Conservation (phyloP, 352 stramenopile species). For the Globisporangium cederbergense region DNA sequence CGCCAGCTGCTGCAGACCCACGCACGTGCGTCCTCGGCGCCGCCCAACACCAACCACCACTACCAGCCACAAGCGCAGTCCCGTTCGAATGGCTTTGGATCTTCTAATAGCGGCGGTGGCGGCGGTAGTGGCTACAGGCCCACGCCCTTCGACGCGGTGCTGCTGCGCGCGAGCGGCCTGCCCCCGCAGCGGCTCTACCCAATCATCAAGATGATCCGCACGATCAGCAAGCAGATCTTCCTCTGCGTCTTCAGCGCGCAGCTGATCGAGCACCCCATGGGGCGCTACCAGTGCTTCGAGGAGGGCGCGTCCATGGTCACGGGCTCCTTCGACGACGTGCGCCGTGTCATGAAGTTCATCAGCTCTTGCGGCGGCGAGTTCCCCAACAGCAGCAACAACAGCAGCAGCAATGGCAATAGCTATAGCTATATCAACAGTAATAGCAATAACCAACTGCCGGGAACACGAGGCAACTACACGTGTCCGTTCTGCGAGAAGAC, state of each 20-base stretch:
- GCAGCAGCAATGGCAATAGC: conserved; percentile 5
- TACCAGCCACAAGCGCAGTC: conserved; percentile 18
- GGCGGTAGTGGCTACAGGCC: background rate
- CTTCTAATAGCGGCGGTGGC: background rate
- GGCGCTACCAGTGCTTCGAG: conserved; percentile 74
- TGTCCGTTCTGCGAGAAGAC: conserved; percentile 76
- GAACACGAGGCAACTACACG: conserved; percentile 25
- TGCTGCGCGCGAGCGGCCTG: conserved; percentile 62
- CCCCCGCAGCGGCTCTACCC: conserved; percentile 44
- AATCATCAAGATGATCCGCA: conserved; percentile 58
- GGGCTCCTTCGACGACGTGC: conserved; percentile 56
- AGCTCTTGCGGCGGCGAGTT: conserved; percentile 30
- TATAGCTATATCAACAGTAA: conserved; percentile 19
- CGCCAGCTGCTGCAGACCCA: conserved; percentile 57
- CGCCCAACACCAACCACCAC: conserved; percentile 17
- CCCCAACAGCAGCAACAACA: background rate
- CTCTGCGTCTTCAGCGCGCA: conserved; percentile 82
- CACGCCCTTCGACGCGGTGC: conserved; percentile 58
- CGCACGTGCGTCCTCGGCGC: conserved; percentile 22
- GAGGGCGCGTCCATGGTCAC: conserved; percentile 83
- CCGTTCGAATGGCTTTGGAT: conserved; percentile 4
- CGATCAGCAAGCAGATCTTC: conserved; percentile 80
- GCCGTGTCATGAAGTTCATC: conserved; percentile 66
- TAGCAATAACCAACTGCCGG: conserved; percentile 12
- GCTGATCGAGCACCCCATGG: conserved; percentile 63